Base-by-base conservation (phyloP, 192 early-diverging fungal genomes). In the Coemansia sp. region DNA sequence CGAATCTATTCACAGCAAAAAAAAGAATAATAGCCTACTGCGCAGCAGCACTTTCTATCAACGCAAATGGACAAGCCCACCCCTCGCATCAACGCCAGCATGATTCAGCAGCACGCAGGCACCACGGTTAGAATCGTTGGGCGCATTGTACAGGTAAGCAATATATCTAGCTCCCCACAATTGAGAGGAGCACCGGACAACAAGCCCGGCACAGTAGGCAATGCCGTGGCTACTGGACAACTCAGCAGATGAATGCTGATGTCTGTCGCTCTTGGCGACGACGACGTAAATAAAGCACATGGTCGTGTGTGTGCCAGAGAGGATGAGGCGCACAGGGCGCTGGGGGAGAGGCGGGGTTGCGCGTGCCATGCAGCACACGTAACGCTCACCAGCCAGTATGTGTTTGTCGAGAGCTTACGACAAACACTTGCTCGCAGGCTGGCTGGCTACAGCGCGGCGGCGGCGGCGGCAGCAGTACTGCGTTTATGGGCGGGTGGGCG, bases 31-130 rank as follows among this genome's bases (percentile, higher is more conserved):
- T 7, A 6, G 29, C 33, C 14, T 56, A 34, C 56, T 35, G 56
- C 56, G 33, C 33, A 59, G 56, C 35, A 59, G 16, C 56, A 14
- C 24, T 54, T 37, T 2, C 46, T 48, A 48, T 48, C 46, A 48
- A 48, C 33, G 56, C 56, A 16, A 59, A 84, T 84, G 83, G 78
- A 84, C 69, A 84, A 84, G 74, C 83, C 79, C 41, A 88, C 87
- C 19, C 71, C 79, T 29, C 84, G 87, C 62, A 72, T 86, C 80
- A 88, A 86, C 76, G 84, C 87, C 62, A 75, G 75, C 33, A 85
- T 86, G 87, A 72, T 85, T 59, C 69, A 71, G 66, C 74, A 74
- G 67, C 70, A 72, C 60, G 71, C 80, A 68, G 78, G 76, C 45
- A 64, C 73, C 14, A 78, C 81, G 59, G 85, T 88, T 64, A 78